Evolutionary conservation across 2,329 filamentous ascomycete genomes (phyloP), one percentile per base, ranked within the genome.

Genomic region (Phaeoacremonium minimum): DNA sequence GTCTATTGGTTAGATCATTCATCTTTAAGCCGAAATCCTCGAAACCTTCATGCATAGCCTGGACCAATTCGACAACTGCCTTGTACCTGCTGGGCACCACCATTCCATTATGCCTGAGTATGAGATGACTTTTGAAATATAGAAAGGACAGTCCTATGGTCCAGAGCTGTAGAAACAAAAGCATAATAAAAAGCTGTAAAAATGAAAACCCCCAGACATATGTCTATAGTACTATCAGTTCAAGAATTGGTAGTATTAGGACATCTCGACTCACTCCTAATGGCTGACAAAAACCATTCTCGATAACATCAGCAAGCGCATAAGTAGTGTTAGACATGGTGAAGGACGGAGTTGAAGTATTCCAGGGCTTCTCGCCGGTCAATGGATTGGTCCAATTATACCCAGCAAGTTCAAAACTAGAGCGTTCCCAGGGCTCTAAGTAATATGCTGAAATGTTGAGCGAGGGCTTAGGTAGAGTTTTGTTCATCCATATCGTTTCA

Each of bases 121-220:
- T 18, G n/a, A 18, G 42, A 35, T 35, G 45, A 4, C 46, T 42
- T 29, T 44, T 42, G 12, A 48, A 32, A 43, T 47, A 50, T 22
- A 54, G 35, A 1, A 42, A 22, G 5, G 28, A 46, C 15, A 43
- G 42, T 6, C 50, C 48, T 18, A 45, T 20, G 1, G 44, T 48
- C 48, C 49, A 55, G 7, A 48, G 28, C 9, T 32, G 14, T 2
- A 51, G 32, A 5, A 41, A 15, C 2, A 41, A 9, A 2, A 48
- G 4, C 4, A 40, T 26, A 8, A 48, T 31, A 18, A 48, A 46
- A 3, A 47, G 29, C 30, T 54, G 52, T 28, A 54, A 32, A 15
- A 42, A 53, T 3, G 52, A 53, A 33, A 54, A 53, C 3, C 51
- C 52, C 50, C 51, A 56, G 30, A 48, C 43, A 18, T 49, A 53